These are phyloP conservation scores for Aquilaria agallochum DNA, from an alignment of 441 rosid genomes.

Conservation along the genomic window DNA sequence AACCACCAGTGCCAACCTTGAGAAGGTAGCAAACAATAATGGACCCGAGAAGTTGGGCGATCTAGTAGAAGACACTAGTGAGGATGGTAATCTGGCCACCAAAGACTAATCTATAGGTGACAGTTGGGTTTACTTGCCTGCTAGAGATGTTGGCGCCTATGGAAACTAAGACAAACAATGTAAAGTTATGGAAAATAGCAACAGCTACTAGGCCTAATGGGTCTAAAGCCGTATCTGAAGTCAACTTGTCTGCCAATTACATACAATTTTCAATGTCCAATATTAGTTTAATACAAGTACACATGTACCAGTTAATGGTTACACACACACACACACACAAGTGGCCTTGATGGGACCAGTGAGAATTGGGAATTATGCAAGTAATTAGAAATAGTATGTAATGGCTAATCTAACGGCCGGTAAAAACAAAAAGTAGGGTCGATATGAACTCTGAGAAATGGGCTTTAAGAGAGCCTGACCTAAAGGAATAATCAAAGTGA, in stretches of 20 bases:
- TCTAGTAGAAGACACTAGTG: slow-evolving; percentile 85
- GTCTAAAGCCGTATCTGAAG: slow-evolving; percentile 76
- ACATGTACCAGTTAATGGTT: not conserved
- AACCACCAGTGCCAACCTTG: slow-evolving; percentile 68
- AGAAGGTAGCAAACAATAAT: slow-evolving; percentile 85
- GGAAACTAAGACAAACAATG: slow-evolving; percentile 83
- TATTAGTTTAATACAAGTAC: slow-evolving; percentile 13
- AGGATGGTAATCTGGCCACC: slow-evolving; percentile 92
- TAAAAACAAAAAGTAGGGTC: slow-evolving; percentile 89
- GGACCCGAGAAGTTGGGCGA: slow-evolving; percentile 91
- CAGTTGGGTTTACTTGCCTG: slow-evolving; percentile 96
- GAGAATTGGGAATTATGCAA: slow-evolving; percentile 4
- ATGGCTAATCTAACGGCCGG: slow-evolving; percentile 93
- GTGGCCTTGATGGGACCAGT: not conserved
- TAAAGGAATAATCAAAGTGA: slow-evolving; percentile 76
- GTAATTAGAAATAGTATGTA: too few relatives aligned
- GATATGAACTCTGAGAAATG: slow-evolving; percentile 92
- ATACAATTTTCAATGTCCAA: not conserved
- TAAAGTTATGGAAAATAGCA: slow-evolving; percentile 84
- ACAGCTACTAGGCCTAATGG: slow-evolving; percentile 81
- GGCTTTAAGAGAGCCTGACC: slow-evolving; percentile 70
- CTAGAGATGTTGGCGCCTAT: slow-evolving; percentile 92
- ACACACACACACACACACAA: not conserved
- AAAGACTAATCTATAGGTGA: slow-evolving; percentile 86
- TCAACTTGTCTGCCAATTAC: slow-evolving; percentile 53